These are phyloP conservation scores for Hemerocallis citrina DNA, from an alignment of 106 monocot genomes.

Conservation along the genomic window DNA sequence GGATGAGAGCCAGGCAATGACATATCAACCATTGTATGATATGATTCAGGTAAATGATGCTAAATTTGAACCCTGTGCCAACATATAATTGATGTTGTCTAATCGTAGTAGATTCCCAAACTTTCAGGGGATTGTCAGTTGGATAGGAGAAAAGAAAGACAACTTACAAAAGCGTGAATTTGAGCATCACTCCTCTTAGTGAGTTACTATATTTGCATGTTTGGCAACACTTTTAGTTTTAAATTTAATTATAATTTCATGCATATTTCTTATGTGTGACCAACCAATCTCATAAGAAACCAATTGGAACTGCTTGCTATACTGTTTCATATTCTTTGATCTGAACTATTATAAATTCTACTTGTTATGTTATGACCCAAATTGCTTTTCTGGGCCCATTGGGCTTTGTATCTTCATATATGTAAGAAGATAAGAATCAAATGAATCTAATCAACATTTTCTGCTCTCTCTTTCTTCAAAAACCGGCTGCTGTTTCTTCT, in stretches of 20 bases:
- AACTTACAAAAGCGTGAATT: constrained; percentile 68
- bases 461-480: neutral
- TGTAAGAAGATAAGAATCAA: too few relatives aligned
- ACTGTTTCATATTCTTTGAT: neutral
- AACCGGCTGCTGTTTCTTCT: too few relatives aligned
- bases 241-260: neutral
- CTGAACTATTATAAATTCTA: constrained; percentile 51
- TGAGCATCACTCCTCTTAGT: constrained; percentile 82
- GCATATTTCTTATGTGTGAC: too few relatives aligned
- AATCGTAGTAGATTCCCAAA: neutral
- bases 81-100: neutral
- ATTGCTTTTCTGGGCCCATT: too few relatives aligned
- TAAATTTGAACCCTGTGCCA: constrained; percentile 1
- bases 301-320: neutral
- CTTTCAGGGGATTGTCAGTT: constrained; percentile 75
- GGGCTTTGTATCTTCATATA: too few relatives aligned
- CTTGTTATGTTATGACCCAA: too few relatives aligned
- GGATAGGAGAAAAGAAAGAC: constrained; percentile 57
- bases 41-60: constrained; percentile 68
- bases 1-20: constrained; percentile 35
- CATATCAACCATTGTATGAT: constrained; percentile 80
- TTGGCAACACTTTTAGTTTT: too few relatives aligned
- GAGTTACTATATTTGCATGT: constrained; percentile 20
- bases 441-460: neutral
- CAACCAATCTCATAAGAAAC: neutral